Evolutionary conservation across 805 yeast genomes (phyloP), one percentile per base, ranked within the genome.

Genomic region (Candida sithepensis): DNA sequence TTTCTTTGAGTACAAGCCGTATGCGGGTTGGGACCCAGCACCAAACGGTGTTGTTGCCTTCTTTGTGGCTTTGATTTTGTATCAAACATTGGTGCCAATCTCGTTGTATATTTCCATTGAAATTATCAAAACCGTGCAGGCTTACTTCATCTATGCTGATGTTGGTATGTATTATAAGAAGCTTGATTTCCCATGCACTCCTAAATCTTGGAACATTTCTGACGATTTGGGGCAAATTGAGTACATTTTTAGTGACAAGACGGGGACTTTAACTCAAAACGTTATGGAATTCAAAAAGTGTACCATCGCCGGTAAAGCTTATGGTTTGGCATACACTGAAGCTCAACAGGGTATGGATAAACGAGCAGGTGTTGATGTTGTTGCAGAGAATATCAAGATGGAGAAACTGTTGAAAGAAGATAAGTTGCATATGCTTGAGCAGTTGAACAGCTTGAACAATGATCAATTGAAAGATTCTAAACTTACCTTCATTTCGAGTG

Each of bases 171-270:
- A 86, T 60, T 83, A 85, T 57, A 82, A 75, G 44, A 74, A 66
- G 46, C 67, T 84, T 41, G 90, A 87, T 64, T 84, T 79, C 59
- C 90, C 92, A 0, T 85, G 92, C 63, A 75, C 82, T 1, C 92
- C 95, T 2, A 85, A 85, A 57, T 78, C 91, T 0, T 86, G 95
- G 95, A 82, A 82, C 52, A 83, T 86, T 40, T 83, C 90, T 5
- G 95, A 86, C 66, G 95, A 86, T 64, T 72, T 86, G 53, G 95
- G 95, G 18, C 95, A 86, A 63, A 82, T 86, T 50, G 94, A 86
- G 64, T 86, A 84, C 61, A 77, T 86, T 38, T 86, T 86, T 65
- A 82, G 89, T 62, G 95, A 86, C 69, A 86, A 86, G 64, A 86
- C 95, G 0, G 95, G 95, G 33, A 86, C 95, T 0, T 70, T 86